Evolutionary conservation across 192 early-diverging fungal genomes (phyloP).

Genomic region (Umbelopsis vinacea): DNA sequence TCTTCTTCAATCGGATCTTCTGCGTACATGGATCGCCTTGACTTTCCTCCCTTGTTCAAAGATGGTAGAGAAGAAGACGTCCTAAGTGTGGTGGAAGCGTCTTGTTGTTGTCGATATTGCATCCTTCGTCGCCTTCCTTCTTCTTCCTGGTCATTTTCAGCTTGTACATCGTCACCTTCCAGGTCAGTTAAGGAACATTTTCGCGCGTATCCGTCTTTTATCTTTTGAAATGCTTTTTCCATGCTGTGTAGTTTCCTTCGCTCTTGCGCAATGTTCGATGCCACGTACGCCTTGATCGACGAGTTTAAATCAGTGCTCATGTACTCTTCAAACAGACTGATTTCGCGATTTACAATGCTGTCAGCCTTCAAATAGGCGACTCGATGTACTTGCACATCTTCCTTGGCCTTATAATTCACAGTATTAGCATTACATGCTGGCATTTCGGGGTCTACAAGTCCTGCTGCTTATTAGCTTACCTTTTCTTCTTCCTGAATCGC

Average conservation of each 20-base stretch:
- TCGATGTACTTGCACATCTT: conserved; percentile 30
- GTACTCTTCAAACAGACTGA: conserved; percentile 49
- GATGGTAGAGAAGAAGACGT: conserved; percentile 43
- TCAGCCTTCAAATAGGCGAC: conserved; percentile 40
- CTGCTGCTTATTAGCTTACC: conserved; percentile 5
- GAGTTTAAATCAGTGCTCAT: conserved; percentile 45
- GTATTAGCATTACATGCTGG: conserved; percentile 21
- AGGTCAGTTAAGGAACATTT: neutral
- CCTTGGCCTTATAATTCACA: conserved; percentile 32
- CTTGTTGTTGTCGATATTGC: conserved; percentile 8
- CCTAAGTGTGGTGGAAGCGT: conserved; percentile 26
- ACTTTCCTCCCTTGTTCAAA: conserved; percentile 20
- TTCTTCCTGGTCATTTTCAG: conserved; percentile 7
- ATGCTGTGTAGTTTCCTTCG: conserved; percentile 43
- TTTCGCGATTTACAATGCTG: conserved; percentile 49
- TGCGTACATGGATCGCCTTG: neutral
- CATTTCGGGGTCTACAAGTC: neutral
- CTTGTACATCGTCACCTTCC: neutral
- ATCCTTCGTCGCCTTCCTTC: conserved; percentile 25
- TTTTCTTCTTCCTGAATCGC: conserved; percentile 36
- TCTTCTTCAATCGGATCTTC: conserved; percentile 15
- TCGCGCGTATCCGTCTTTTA: conserved; percentile 10
- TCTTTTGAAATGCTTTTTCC: conserved; percentile 44
- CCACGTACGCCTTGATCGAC: conserved; percentile 43
- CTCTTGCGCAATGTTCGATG: conserved; percentile 45